Base-by-base conservation (phyloP, 2,329 filamentous ascomycete genomes). In the Monosporascus sp. region DNA sequence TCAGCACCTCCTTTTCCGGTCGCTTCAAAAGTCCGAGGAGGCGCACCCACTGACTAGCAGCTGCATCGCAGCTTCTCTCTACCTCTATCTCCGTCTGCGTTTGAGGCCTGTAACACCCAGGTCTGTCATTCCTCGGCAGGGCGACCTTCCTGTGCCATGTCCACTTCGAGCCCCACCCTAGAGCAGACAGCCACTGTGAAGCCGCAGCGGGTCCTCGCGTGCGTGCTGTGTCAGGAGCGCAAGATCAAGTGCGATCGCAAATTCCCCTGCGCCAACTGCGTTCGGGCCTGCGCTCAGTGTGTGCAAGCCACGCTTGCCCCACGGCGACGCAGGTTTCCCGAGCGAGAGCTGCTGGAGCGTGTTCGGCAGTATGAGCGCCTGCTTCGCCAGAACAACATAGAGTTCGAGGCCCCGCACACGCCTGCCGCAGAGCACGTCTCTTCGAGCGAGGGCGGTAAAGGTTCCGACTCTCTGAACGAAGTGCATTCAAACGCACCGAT, bases 201-300 rank as follows among this genome's bases (percentile, higher is more conserved):
- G 48, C 41, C 67, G 1, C 60, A 61, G 18, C 65, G 69, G 9
- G 63, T 73, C 4, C 62, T 74, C 4, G 70, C 74, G 1, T 89
- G 86, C 58, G 68, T 82, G 1, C 72, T 78, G 1, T 89, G 85
- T 57, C 83, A 87, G 61, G 81, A 84, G 58, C 78, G 83, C 49
- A 87, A 86, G 62, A 72, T 86, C 38, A 84, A 79, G 55, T 87
- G 84, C 65, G 77, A 85, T 60, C 79, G 80, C 54, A 74, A 70
- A 22, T 78, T 78, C 56, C 84, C 83, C 3, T 87, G 84, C 60
- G 63, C 72, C 2, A 78, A 78, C 51, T 86, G 84, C 59, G 59
- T 72, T 37, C 78, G 72, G 51, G 64, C 72, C 11, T 60, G 67
- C 0, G 65, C 63, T 0, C 67, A 78, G 44, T 87, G 79, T 55